Conservation (phyloP, 2,329 filamentous ascomycete genomes). For the Ophiostoma montium region DNA sequence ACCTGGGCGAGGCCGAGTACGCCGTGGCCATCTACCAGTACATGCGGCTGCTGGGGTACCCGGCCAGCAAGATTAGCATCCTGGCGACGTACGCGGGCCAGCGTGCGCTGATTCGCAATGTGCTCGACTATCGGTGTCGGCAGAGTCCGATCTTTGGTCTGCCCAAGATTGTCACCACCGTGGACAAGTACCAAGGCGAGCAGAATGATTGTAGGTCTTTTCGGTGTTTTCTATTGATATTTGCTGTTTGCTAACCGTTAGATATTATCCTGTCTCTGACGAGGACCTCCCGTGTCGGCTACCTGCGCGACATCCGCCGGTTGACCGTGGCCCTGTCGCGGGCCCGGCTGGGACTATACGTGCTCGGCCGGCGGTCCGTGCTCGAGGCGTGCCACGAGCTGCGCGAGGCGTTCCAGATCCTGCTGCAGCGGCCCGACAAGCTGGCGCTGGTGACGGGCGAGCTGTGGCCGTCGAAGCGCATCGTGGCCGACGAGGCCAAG, state of each 20-base stretch:
- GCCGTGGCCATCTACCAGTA: slow-evolving; percentile 92
- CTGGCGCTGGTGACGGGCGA: slow-evolving; percentile 72
- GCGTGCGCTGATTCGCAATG: slow-evolving; percentile 73
- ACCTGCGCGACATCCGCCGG: slow-evolving; percentile 82
- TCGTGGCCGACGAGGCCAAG: slow-evolving; percentile 30
- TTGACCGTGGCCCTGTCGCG: slow-evolving; percentile 91
- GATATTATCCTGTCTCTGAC: slow-evolving; percentile 86
- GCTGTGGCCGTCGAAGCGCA: slow-evolving; percentile 59
- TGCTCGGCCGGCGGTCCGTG: slow-evolving; percentile 74
- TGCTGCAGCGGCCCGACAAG: slow-evolving; percentile 68
- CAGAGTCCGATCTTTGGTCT: slow-evolving; percentile 76
- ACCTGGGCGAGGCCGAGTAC: slow-evolving; percentile 93
- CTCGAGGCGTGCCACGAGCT: slow-evolving; percentile 86
- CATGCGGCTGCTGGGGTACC: slow-evolving; percentile 91
- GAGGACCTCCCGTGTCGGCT: slow-evolving; percentile 76
- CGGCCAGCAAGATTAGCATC: slow-evolving; percentile 70
- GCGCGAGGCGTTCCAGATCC: slow-evolving; percentile 66
- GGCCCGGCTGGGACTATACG: slow-evolving; percentile 79
- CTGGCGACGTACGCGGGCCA: slow-evolving; percentile 91
- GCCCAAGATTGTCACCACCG: slow-evolving; percentile 80
- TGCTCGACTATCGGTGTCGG: slow-evolving; percentile 69
- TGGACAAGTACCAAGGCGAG: slow-evolving; percentile 98
- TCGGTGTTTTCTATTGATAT: not conserved
- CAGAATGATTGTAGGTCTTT: slow-evolving; percentile 56
- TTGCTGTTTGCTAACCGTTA: slow-evolving; percentile 18